Evolutionary conservation across 306 rosid species (phyloP).

Genomic region (Oxytropis ochrocephala): DNA sequence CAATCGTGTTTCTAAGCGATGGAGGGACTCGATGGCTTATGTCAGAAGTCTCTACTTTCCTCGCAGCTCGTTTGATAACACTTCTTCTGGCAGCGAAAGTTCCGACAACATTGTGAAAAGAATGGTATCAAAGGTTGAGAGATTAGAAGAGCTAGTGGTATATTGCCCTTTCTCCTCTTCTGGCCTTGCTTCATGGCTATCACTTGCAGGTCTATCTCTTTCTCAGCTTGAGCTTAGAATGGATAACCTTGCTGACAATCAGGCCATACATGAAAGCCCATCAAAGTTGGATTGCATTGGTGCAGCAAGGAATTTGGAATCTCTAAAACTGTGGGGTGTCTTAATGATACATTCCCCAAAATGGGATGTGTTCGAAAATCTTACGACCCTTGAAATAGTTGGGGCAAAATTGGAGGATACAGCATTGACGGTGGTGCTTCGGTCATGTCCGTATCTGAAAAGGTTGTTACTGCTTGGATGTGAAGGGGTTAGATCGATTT

Average conservation of each 20-base stretch:
- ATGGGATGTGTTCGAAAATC: slow-evolving; percentile 67
- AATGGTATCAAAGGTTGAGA: slow-evolving; percentile 56
- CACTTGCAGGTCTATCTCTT: slow-evolving; percentile 47
- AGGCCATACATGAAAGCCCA: slow-evolving; percentile 38
- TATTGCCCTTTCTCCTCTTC: slow-evolving; percentile 67
- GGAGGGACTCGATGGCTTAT: slow-evolving; percentile 66
- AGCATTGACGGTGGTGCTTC: slow-evolving; percentile 45
- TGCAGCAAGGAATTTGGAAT: slow-evolving; percentile 58
- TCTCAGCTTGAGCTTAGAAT: slow-evolving; percentile 73
- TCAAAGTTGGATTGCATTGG: slow-evolving; percentile 68
- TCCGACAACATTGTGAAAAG: slow-evolving; percentile 57
- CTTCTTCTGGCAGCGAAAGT: slow-evolving; percentile 20
- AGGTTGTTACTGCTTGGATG: slow-evolving; percentile 76
- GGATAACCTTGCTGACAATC: slow-evolving; percentile 60
- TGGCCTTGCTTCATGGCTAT: slow-evolving; percentile 85
- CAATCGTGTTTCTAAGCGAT: slow-evolving; percentile 79
- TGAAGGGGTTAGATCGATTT: slow-evolving; percentile 64
- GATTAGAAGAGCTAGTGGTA: slow-evolving; percentile 69
- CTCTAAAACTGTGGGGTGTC: slow-evolving; percentile 89
- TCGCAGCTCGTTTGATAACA: slow-evolving; percentile 66
- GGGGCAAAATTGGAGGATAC: slow-evolving; percentile 75
- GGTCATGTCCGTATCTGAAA: slow-evolving; percentile 56
- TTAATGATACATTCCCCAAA: slow-evolving; percentile 59
- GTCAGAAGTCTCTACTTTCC: slow-evolving; percentile 69
- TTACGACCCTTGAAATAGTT: slow-evolving; percentile 74